A percentile compares a stretch with the other conserved stretches of the same genome.
phyloP scores from a whole-genome alignment of 768 basidiomycete species.

The Artomyces pyxidatus region DNA sequence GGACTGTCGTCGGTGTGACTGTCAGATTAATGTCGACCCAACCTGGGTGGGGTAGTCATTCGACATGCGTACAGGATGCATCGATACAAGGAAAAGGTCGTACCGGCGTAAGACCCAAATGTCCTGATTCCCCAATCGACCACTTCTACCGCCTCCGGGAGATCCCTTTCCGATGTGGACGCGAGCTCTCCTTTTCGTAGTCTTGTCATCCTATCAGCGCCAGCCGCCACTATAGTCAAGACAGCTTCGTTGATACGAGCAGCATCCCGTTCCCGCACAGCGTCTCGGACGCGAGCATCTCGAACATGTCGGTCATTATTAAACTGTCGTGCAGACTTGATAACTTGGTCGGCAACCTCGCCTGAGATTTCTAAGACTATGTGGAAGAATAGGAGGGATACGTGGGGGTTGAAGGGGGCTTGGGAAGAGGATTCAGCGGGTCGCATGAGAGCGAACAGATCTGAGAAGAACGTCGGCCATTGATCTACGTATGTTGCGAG shows the following conservation, averaged over 20 bases:
- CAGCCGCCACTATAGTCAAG: constrained; percentile 71
- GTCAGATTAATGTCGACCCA: constrained; percentile 99
- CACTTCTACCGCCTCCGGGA: constrained; percentile 60
- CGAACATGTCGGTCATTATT: constrained; percentile 63
- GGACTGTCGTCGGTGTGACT: constrained; percentile 83
- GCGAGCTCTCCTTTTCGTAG: constrained; percentile 40
- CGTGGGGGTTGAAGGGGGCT: constrained; percentile 69
- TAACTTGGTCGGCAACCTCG: constrained; percentile 93
- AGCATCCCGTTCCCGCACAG: constrained; percentile 86
- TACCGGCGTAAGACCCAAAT: constrained; percentile 90
- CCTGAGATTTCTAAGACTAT: constrained; percentile 91
- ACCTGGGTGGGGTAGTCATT: constrained; percentile 38
- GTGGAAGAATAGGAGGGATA: constrained; percentile 85
- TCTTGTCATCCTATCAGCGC: constrained; percentile 46
- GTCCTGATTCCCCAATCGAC: constrained; percentile 92
- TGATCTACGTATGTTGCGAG: constrained; percentile 79
- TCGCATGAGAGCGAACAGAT: constrained; percentile 68
- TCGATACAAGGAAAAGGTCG: constrained; percentile 27
- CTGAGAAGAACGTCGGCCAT: constrained; percentile 80
- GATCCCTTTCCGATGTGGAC: constrained; percentile 38
- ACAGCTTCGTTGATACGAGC: constrained; percentile 80
- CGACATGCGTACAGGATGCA: neutral
- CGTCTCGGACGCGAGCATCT: constrained; percentile 82
- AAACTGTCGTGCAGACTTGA: constrained; percentile 79
- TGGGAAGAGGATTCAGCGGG: constrained; percentile 47